Evolutionary conservation across 257 asterid species (phyloP).

Genomic region (Solanum chaucha): DNA sequence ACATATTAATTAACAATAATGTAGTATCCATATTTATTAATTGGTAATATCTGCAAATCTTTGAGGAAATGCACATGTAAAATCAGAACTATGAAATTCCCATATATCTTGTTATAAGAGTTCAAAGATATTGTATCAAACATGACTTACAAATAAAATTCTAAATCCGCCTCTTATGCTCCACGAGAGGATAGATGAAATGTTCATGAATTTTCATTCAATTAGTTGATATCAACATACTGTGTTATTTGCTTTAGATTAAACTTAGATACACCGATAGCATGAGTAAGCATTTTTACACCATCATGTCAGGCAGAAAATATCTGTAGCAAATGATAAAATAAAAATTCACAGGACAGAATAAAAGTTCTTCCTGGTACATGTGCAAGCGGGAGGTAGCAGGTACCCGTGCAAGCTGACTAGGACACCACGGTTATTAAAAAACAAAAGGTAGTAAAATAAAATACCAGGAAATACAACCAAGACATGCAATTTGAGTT

Average conservation of each 20-base stretch:
- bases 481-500: neutral
- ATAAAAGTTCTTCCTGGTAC: neutral
- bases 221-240: neutral
- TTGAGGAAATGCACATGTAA: neutral
- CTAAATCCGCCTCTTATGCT: neutral
- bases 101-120: neutral
- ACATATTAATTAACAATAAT: neutral
- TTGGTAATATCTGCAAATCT: neutral
- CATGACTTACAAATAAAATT: neutral
- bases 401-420: neutral
- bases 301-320: neutral
- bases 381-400: neutral
- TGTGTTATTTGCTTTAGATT: neutral
- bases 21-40: neutral
- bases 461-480: neutral
- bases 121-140: neutral
- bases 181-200: neutral
- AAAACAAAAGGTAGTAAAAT: neutral
- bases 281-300: neutral
- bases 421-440: neutral
- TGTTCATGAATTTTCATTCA: neutral
- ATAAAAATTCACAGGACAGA: neutral
- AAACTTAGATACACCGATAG: neutral
- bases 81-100: neutral
- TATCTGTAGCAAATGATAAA: neutral